Evolutionary conservation across 2,329 filamentous ascomycete genomes (phyloP).

Genomic region (Diaporthe sp.): DNA sequence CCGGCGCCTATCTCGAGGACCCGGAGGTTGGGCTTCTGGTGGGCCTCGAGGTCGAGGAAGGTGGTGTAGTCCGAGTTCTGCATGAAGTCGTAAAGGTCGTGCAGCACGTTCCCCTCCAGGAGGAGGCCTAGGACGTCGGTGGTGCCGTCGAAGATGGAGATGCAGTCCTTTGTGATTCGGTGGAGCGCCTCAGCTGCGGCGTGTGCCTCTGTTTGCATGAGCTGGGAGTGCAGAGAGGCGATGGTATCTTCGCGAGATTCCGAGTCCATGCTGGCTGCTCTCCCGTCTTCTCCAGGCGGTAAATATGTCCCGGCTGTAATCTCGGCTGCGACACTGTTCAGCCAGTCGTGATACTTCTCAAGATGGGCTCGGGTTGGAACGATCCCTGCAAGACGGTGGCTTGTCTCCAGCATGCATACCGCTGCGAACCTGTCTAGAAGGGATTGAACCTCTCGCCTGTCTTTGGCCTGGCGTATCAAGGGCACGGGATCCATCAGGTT

Average conservation of each 20-base stretch:
- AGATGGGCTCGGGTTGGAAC: background rate
- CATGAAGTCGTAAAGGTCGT: constrained; percentile 29
- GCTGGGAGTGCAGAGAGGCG: background rate
- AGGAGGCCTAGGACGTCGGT: constrained; percentile 24
- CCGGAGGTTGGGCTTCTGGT: constrained; percentile 50
- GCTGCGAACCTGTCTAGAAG: background rate
- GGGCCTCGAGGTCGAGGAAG: constrained; percentile 35
- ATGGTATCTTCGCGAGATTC: background rate
- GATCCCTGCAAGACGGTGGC: background rate
- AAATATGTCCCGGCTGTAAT: background rate
- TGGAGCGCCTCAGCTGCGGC: background rate
- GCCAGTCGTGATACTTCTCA: background rate
- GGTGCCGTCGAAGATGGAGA: background rate
- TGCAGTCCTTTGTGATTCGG: background rate
- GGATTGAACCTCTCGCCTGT: background rate
- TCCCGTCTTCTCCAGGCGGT: background rate
- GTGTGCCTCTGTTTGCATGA: constrained; percentile 2
- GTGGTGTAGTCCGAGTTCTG: constrained; percentile 2
- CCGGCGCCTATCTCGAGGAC: constrained; percentile 55
- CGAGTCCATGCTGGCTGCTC: background rate
- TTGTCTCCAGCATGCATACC: background rate
- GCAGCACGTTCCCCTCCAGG: constrained; percentile 7
- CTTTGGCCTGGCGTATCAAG: background rate
- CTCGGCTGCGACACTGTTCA: background rate
- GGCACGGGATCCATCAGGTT: background rate